Conservation (phyloP, 2,329 filamentous ascomycete species). For the Delphinella strobiligena region DNA sequence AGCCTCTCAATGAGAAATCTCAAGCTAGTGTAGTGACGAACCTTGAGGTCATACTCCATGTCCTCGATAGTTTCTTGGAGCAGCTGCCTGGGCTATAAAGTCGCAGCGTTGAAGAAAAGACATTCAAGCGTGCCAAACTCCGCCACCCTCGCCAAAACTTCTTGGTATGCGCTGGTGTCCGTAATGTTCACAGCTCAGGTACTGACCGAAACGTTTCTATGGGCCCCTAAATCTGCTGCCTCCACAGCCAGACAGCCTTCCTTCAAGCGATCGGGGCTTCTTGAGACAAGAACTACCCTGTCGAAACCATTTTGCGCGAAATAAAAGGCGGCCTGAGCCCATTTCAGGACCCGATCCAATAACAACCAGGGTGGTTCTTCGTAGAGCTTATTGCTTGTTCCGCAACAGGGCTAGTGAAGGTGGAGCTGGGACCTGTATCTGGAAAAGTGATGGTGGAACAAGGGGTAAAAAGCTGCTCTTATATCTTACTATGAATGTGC, state of each 20-base stretch:
- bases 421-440: background rate
- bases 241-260: conserved; percentile 19
- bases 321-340: conserved; percentile 27
- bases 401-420: background rate
- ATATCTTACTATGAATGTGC: too few species aligned
- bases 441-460: too few species aligned
- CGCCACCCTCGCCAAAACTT: conserved; percentile 31
- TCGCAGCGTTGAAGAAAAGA: conserved; percentile 42
- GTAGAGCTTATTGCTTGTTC: too few species aligned
- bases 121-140: conserved; percentile 32
- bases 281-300: conserved; percentile 37
- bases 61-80: conserved; percentile 31
- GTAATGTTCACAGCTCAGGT: conserved; percentile 34
- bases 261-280: conserved; percentile 29
- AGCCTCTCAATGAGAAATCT: too few species aligned
- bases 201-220: conserved; percentile 27
- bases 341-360: conserved; percentile 40
- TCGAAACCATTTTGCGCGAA: conserved; percentile 34
- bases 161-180: conserved; percentile 25
- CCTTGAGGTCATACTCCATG: conserved; percentile 39
- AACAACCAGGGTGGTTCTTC: conserved; percentile 22
- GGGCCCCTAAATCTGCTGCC: conserved; percentile 19
- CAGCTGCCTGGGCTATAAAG: conserved; percentile 31
- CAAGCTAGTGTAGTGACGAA: too few species aligned
- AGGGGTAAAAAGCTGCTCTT: too few species aligned